These are phyloP conservation scores for Yamadazyma sp. DNA, from an alignment of 805 yeast species.

Conservation along the genomic window DNA sequence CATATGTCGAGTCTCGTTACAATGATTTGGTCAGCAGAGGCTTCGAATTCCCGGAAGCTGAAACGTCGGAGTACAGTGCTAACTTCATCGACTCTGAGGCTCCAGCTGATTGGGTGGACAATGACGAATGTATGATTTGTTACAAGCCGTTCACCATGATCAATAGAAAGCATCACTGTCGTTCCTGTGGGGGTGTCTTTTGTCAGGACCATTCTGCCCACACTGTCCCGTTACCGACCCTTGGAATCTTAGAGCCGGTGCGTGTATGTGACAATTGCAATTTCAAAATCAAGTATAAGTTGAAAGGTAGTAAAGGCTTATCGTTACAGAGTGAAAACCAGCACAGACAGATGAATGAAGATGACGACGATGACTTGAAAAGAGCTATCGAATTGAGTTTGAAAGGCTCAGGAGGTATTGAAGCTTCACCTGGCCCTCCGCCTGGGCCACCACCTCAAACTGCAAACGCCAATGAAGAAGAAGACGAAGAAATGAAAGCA, in stretches of 20 bases:
- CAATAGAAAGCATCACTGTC: constrained; percentile 93
- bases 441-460: constrained; percentile 22
- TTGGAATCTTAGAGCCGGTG: constrained; percentile 86
- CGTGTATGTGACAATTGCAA: constrained; percentile 92
- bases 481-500: constrained; percentile 81
- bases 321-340: constrained; percentile 4
- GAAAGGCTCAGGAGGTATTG: constrained; percentile 43
- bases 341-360: constrained; percentile 18
- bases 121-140: constrained; percentile 93
- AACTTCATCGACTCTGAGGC: constrained; percentile 80
- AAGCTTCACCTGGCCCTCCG: constrained; percentile 15
- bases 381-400: constrained; percentile 79
- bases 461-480: constrained; percentile 41
- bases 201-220: constrained; percentile 84
- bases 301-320: constrained; percentile 8
- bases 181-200: constrained; percentile 95
- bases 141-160: constrained; percentile 75
- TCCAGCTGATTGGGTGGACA: constrained; percentile 98
- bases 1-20: constrained; percentile 63
- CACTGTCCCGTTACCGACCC: constrained; percentile 66
- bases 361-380: constrained; percentile 74
- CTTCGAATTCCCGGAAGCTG: constrained; percentile 59
- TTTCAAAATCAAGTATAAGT: constrained; percentile 27
- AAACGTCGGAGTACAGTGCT: constrained; percentile 27
- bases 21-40: constrained; percentile 60